These are phyloP conservation scores for Myrica gale DNA, from an alignment of 306 rosid genomes.

Conservation along the genomic window DNA sequence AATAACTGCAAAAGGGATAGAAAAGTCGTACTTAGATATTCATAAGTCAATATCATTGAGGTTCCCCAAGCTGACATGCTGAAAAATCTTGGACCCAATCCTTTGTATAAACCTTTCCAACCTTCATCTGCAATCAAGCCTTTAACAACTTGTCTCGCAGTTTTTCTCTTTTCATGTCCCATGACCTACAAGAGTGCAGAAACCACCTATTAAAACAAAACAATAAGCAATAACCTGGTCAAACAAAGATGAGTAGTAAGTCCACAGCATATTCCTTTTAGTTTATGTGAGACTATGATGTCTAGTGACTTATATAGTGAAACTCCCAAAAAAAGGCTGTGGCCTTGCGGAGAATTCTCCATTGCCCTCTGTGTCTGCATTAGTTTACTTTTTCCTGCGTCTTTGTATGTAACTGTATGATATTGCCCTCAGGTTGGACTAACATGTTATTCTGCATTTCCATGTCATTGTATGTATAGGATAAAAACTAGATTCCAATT, in stretches of 20 bases:
- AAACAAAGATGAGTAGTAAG: constrained; percentile 10
- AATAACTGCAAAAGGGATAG: constrained; percentile 8
- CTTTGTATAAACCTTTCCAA: constrained; percentile 88
- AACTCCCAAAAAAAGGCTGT: not conserved
- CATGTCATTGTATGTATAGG: too few relatives aligned
- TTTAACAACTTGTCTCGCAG: constrained; percentile 73
- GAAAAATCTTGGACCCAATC: constrained; percentile 90
- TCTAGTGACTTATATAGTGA: not conserved
- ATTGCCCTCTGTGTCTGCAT: too few relatives aligned
- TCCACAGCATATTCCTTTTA: not conserved
- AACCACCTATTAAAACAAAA: constrained; percentile 23
- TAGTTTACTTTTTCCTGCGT: too few relatives aligned
- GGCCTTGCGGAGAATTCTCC: not conserved
- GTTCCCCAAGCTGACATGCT: constrained; percentile 98
- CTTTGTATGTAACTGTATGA: too few relatives aligned
- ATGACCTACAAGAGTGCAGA: constrained; percentile 51
- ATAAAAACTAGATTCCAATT: not conserved
- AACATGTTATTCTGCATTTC: too few relatives aligned
- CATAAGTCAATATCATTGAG: constrained; percentile 86
- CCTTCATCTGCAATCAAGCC: constrained; percentile 76
- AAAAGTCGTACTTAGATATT: constrained; percentile 72
- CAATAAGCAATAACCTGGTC: constrained; percentile 5
- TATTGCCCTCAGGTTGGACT: too few relatives aligned
- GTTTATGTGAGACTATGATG: not conserved
- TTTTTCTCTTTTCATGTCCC: constrained; percentile 59